Evolutionary conservation across 306 rosid genomes (phyloP).

Genomic region (Elaeagnus macrophylla): DNA sequence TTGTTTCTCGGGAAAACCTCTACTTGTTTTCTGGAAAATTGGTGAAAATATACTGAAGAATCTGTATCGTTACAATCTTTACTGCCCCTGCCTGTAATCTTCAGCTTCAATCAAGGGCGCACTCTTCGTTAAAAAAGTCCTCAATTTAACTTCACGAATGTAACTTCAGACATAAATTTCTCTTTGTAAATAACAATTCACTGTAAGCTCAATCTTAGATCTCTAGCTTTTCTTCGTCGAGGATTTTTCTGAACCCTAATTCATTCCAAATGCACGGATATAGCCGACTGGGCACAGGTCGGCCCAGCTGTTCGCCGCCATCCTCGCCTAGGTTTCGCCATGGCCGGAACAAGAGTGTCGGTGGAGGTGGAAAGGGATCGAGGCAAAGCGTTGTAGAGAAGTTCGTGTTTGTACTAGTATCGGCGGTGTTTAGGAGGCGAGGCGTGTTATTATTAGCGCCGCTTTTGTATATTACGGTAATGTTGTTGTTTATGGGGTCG

Average conservation of each 20-base stretch:
- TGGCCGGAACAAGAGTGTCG: slow-evolving; percentile 40
- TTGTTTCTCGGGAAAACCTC: too few relatives aligned
- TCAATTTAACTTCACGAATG: too few relatives aligned
- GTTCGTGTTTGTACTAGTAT: slow-evolving; percentile 39
- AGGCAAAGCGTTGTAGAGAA: slow-evolving; percentile 53
- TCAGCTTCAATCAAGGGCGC: too few relatives aligned
- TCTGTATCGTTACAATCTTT: too few relatives aligned
- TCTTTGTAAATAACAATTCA: too few relatives aligned
- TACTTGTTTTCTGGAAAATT: too few relatives aligned
- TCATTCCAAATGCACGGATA: slow-evolving; percentile 51
- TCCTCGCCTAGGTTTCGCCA: slow-evolving; percentile 65
- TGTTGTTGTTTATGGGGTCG: slow-evolving; percentile 84
- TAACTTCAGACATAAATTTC: too few relatives aligned
- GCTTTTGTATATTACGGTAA: slow-evolving; percentile 68
- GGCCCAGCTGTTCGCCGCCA: slow-evolving; percentile 49
- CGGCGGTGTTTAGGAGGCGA: slow-evolving; percentile 59
- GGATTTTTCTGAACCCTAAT: slow-evolving; percentile 7
- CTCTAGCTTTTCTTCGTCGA: slow-evolving; percentile 1
- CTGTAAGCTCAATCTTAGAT: slow-evolving; percentile 11
- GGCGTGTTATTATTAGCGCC: slow-evolving; percentile 88
- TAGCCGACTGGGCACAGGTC: slow-evolving; percentile 51
- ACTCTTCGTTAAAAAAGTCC: too few relatives aligned
- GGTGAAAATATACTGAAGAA: too few relatives aligned
- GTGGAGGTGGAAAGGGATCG: slow-evolving; percentile 18
- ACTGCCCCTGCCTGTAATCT: too few relatives aligned